phyloP scores from a whole-genome alignment of 305 asterid species.

The Fraxinus paxiana region DNA sequence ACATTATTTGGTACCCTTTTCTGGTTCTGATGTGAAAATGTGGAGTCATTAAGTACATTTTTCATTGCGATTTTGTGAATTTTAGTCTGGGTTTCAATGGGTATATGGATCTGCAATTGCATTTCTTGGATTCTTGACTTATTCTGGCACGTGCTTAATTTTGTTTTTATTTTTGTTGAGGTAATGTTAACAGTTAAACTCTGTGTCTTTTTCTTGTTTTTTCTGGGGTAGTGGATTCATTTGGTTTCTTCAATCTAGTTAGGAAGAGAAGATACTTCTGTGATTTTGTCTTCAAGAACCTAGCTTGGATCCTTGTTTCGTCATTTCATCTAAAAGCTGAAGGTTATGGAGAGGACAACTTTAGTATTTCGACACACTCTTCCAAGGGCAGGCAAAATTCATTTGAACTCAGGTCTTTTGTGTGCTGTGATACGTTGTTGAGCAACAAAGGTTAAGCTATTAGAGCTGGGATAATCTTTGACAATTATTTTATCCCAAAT shows the following conservation, averaged over 20 bases:
- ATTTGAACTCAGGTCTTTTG: background rate
- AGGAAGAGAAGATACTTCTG: background rate
- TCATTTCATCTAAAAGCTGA: background rate
- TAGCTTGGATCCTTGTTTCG: background rate
- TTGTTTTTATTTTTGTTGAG: background rate
- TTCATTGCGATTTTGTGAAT: conserved; percentile 2
- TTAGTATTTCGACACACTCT: background rate
- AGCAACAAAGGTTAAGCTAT: background rate
- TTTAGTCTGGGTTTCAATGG: background rate
- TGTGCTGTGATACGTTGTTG: background rate
- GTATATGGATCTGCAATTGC: conserved; percentile 6
- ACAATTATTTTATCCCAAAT: background rate
- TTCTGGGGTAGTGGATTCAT: background rate
- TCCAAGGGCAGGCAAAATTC: background rate
- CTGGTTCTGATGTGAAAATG: background rate
- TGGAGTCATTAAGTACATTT: conserved; percentile 7
- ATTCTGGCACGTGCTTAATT: background rate
- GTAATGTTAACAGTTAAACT: background rate
- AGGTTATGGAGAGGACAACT: background rate
- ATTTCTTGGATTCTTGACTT: background rate
- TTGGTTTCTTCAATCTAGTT: background rate
- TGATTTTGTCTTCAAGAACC: background rate
- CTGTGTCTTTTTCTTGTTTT: background rate
- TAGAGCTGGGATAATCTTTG: background rate
- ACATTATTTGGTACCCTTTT: background rate